Conservation (phyloP, 108 stramenopile genomes). For the Cyclotella baltica region DNA sequence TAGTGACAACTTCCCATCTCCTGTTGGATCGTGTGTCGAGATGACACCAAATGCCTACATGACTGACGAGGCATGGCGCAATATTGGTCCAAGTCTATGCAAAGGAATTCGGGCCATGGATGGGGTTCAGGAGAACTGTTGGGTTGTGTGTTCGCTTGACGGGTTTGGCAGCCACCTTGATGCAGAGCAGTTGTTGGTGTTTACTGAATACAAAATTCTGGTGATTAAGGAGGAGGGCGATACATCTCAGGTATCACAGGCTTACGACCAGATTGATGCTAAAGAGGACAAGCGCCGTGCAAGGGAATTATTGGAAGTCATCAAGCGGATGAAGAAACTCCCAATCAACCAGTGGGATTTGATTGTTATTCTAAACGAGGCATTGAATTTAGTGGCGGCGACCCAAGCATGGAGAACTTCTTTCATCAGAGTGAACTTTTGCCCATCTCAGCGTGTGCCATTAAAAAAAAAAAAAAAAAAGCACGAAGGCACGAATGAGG, state of each 20-base stretch:
- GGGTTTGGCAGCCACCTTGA: slow-evolving; percentile 30
- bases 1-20: neutral
- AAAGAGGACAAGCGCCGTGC: slow-evolving; percentile 14
- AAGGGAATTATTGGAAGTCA: neutral
- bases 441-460: neutral
- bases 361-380: neutral
- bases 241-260: slow-evolving; percentile 27
- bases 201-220: neutral
- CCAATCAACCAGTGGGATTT: neutral
- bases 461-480: neutral
- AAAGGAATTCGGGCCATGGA: slow-evolving; percentile 22
- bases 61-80: slow-evolving; percentile 35
- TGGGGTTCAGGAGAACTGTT: slow-evolving; percentile 4
- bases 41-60: slow-evolving; percentile 40
- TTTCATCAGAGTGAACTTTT: neutral
- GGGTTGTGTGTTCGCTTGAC: slow-evolving; percentile 22
- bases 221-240: slow-evolving; percentile 31
- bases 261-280: slow-evolving; percentile 23
- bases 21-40: slow-evolving; percentile 7
- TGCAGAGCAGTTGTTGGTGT: neutral
- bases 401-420: neutral
- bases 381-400: neutral
- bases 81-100: neutral
- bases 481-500: neutral
- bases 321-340: neutral